Percentiles rank a stretch among this genome's conserved stretches.
Conservation (phyloP, 225 moss, liverwort and hornwort genomes). For the Straminergon stramineum region DNA sequence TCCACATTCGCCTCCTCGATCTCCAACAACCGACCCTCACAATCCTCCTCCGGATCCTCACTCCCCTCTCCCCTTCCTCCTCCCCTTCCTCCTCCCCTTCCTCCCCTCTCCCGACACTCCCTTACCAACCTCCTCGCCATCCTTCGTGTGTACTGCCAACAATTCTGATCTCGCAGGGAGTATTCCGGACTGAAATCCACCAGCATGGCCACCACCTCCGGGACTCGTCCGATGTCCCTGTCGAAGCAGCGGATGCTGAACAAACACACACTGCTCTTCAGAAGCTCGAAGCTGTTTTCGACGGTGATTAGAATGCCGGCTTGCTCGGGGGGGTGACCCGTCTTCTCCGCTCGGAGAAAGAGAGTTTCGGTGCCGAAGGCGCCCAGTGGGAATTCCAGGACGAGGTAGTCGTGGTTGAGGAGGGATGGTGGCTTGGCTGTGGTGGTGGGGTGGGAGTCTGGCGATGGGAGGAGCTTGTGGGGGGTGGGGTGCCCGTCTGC, state of each 20-base stretch:
- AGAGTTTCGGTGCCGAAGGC: background rate
- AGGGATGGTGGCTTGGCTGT: background rate
- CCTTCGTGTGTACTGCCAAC: conserved; percentile 36
- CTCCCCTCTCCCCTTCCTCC: background rate
- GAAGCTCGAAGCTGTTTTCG: conserved; percentile 6
- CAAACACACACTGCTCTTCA: background rate
- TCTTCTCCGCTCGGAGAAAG: conserved; percentile 35
- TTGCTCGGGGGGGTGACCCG: conserved; percentile 1
- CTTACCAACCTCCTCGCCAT: conserved; percentile 16
- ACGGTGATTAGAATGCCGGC: conserved; percentile 23
- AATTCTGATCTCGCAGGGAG: conserved; percentile 34
- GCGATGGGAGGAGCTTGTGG: conserved; percentile 8
- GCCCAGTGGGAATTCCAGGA: conserved; percentile 18
- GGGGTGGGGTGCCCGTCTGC: background rate
- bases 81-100: background rate
- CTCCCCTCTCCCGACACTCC: conserved; percentile 3
- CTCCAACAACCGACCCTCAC: background rate
- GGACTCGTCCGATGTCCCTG: conserved; percentile 3
- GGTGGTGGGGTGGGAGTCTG: background rate
- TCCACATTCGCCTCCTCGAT: conserved; percentile 31
- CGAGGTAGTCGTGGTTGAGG: conserved; percentile 43
- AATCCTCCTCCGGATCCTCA: background rate
- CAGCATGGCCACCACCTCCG: conserved; percentile 16
- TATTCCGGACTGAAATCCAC: conserved; percentile 21
- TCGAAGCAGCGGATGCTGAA: conserved; percentile 26